Percentiles rank a stretch among this genome's conserved stretches.
These are phyloP conservation scores for Stemphylium beticola DNA, from an alignment of 2,329 filamentous ascomycete species.

Conservation along the genomic window DNA sequence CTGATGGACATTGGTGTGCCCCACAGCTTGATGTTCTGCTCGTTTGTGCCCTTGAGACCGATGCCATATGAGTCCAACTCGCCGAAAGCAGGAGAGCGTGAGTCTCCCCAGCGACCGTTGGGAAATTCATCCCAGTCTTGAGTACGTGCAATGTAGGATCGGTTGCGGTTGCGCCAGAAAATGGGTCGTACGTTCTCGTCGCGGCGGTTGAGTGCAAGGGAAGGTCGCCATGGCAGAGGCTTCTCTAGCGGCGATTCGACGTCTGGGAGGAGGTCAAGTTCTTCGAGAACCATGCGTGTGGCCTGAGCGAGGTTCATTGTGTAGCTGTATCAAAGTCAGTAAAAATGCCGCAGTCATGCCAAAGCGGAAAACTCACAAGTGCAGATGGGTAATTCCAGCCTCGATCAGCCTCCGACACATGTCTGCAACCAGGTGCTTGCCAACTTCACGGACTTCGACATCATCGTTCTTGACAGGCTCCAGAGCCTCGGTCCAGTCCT, in stretches of 20 bases:
- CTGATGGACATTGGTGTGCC: slow-evolving; percentile 79
- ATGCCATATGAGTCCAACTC: slow-evolving; percentile 95
- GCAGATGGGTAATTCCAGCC: slow-evolving; percentile 83
- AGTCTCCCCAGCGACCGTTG: slow-evolving; percentile 98
- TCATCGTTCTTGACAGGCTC: slow-evolving; percentile 98
- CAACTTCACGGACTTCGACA: slow-evolving; percentile 85
- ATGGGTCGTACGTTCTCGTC: slow-evolving; percentile 97
- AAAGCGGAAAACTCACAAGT: slow-evolving; percentile 66
- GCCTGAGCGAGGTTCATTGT: slow-evolving; percentile 98
- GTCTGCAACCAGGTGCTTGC: slow-evolving; percentile 83
- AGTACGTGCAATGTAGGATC: slow-evolving; percentile 92
- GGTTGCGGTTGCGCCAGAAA: slow-evolving; percentile 97
- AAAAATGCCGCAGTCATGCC: background rate
- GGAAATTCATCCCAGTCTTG: slow-evolving; percentile 99
- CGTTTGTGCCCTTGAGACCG: slow-evolving; percentile 90
- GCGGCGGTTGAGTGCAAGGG: slow-evolving; percentile 83
- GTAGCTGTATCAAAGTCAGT: slow-evolving; percentile 61
- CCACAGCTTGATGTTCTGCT: slow-evolving; percentile 95
- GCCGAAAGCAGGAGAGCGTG: slow-evolving; percentile 92
- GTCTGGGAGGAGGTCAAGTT: slow-evolving; percentile 81
- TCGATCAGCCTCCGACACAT: slow-evolving; percentile 87
- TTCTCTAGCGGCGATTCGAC: slow-evolving; percentile 80
- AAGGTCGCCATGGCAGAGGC: slow-evolving; percentile 95
- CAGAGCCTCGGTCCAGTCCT: slow-evolving; percentile 78
- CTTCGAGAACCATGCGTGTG: slow-evolving; percentile 91